Percentiles rank a stretch among this genome's conserved stretches.
phyloP scores from a whole-genome alignment of 495 filamentous ascomycete genomes.

The Hypoxylon trugodes region DNA sequence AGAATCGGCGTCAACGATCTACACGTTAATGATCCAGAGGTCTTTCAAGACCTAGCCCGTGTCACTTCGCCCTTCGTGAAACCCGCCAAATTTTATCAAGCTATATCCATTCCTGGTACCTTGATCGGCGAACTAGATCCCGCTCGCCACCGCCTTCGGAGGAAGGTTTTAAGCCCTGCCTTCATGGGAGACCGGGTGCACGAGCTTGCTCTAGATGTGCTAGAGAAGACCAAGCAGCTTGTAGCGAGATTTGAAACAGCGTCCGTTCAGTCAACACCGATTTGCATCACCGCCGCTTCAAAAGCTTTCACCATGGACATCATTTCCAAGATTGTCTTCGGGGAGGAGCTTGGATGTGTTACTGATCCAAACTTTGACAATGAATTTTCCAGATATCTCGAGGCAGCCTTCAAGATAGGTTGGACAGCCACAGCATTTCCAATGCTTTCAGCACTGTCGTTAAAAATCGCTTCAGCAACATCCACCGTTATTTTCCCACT shows the following conservation, averaged over 20 bases:
- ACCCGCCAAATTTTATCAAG: neutral
- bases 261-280: neutral
- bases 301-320: slow-evolving; percentile 10
- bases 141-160: neutral
- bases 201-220: neutral
- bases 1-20: neutral
- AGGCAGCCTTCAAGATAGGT: neutral
- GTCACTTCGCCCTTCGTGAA: slow-evolving; percentile 1
- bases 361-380: slow-evolving; percentile 6
- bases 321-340: slow-evolving; percentile 4
- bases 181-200: neutral
- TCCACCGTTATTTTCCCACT: neutral
- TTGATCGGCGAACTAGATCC: slow-evolving; percentile 3
- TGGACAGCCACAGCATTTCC: slow-evolving; percentile 3
- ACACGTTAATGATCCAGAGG: slow-evolving; percentile 1
- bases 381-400: neutral
- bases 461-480: slow-evolving; percentile 1
- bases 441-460: neutral
- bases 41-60: neutral
- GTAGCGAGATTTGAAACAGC: neutral
- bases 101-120: neutral
- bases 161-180: neutral
- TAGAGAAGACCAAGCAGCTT: slow-evolving; percentile 4
- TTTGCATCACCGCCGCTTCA: slow-evolving; percentile 2
- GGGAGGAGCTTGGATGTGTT: neutral